Conservation (phyloP, 257 asterid species). For the Solanum virginianum region DNA sequence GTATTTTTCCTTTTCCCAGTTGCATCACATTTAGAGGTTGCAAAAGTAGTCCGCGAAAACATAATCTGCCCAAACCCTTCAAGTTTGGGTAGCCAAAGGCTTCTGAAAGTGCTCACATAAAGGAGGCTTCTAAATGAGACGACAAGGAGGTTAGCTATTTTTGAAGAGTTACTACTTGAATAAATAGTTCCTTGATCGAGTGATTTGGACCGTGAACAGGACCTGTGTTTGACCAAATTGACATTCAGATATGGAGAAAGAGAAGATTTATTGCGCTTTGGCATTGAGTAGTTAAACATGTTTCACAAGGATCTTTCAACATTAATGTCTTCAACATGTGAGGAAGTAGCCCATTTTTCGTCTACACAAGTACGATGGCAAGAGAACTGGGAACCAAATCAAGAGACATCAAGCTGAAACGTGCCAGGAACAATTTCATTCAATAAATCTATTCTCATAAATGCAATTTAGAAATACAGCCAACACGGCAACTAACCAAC, state of each 20-base stretch:
- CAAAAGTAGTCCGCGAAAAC: neutral
- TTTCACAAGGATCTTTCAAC: neutral
- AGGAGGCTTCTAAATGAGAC: neutral
- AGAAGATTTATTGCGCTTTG: neutral
- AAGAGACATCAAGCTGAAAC: neutral
- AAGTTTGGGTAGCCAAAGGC: neutral
- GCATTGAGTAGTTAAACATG: neutral
- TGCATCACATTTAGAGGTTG: neutral
- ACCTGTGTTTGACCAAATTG: neutral
- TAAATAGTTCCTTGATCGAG: neutral
- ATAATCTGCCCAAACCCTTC: neutral
- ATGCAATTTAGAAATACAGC: neutral
- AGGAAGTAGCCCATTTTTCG: neutral
- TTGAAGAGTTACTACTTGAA: neutral
- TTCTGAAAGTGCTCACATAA: neutral
- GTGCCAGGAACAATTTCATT: neutral
- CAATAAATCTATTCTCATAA: neutral
- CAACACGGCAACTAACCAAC: neutral
- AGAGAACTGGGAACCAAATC: neutral
- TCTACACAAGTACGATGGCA: neutral
- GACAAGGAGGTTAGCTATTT: neutral
- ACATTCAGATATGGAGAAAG: neutral
- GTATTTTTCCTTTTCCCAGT: neutral
- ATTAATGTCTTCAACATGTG: neutral
- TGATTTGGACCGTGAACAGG: neutral